These are phyloP conservation scores for Exophiala calicioides DNA, from an alignment of 2,329 filamentous ascomycete genomes.

Conservation along the genomic window DNA sequence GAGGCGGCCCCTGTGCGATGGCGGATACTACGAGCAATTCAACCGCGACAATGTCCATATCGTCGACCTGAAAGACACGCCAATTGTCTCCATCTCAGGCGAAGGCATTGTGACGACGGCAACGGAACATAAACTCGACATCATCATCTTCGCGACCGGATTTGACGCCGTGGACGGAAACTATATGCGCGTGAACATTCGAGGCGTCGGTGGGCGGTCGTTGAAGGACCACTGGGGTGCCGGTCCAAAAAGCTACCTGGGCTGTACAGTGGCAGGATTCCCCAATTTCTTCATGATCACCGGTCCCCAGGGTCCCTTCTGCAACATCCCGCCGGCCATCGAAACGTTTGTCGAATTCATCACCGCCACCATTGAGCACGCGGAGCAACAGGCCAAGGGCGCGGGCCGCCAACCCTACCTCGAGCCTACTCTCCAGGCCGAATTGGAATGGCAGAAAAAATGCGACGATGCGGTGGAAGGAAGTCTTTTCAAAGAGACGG, in stretches of 20 bases:
- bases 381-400: not conserved
- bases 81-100: constrained; percentile 32
- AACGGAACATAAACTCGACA: constrained; percentile 33
- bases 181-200: constrained; percentile 50
- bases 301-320: constrained; percentile 44
- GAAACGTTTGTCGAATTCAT: constrained; percentile 42
- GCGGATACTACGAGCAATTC: constrained; percentile 53
- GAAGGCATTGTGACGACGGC: constrained; percentile 32
- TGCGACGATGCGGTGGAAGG: constrained; percentile 36
- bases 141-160: constrained; percentile 23
- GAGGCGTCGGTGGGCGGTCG: constrained; percentile 44
- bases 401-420: constrained; percentile 39
- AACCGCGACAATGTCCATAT: constrained; percentile 50
- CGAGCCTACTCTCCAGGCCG: constrained; percentile 49
- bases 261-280: constrained; percentile 40
- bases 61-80: constrained; percentile 37
- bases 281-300: constrained; percentile 48
- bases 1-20: constrained; percentile 53
- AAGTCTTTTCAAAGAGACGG: constrained; percentile 55
- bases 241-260: constrained; percentile 39
- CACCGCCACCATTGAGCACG: not conserved
- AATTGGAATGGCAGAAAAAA: constrained; percentile 51
- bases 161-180: constrained; percentile 33
- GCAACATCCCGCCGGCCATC: constrained; percentile 41
- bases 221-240: constrained; percentile 37